Evolutionary conservation across 129 eudicot genomes (phyloP).

Genomic region (Flaveria brownii): DNA sequence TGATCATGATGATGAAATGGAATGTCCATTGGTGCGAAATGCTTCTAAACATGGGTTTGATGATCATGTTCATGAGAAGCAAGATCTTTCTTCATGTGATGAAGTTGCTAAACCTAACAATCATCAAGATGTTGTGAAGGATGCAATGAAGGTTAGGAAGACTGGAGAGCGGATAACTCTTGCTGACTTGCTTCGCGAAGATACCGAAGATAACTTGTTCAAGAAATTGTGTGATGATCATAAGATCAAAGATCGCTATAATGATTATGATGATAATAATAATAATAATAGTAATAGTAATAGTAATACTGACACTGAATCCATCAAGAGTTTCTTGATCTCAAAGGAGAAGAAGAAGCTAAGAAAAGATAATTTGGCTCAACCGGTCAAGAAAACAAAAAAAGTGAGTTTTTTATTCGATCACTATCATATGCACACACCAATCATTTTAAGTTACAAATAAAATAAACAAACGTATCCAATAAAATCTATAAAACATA

Average conservation of each 20-base stretch:
- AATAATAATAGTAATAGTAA: no score
- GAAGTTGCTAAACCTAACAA: slow-evolving; percentile 25
- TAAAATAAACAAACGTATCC: no score
- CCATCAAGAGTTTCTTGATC: slow-evolving; percentile 30
- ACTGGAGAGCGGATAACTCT: slow-evolving; percentile 57
- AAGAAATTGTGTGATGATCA: slow-evolving; percentile 10
- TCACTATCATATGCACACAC: not conserved
- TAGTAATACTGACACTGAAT: not conserved
- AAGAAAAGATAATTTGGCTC: slow-evolving; percentile 31
- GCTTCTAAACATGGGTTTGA: slow-evolving; percentile 35
- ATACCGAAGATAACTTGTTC: slow-evolving; percentile 36
- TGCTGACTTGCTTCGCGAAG: slow-evolving; percentile 61
- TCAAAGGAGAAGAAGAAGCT: slow-evolving; percentile 39
- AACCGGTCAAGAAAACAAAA: slow-evolving; percentile 48
- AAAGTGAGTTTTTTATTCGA: slow-evolving; percentile 40
- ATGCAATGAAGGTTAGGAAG: slow-evolving; percentile 25
- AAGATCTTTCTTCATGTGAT: slow-evolving; percentile 21
- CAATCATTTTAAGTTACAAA: not conserved
- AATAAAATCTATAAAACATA: no score
- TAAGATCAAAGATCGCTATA: slow-evolving; percentile 2
- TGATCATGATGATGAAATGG: slow-evolving; percentile 29
- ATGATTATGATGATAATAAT: not conserved
- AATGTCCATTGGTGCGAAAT: slow-evolving; percentile 39
- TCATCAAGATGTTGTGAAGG: slow-evolving; percentile 7
- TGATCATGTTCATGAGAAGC: slow-evolving; percentile 18